phyloP scores from a whole-genome alignment of 345 rosid genomes.

The Citrus trifoliata region DNA sequence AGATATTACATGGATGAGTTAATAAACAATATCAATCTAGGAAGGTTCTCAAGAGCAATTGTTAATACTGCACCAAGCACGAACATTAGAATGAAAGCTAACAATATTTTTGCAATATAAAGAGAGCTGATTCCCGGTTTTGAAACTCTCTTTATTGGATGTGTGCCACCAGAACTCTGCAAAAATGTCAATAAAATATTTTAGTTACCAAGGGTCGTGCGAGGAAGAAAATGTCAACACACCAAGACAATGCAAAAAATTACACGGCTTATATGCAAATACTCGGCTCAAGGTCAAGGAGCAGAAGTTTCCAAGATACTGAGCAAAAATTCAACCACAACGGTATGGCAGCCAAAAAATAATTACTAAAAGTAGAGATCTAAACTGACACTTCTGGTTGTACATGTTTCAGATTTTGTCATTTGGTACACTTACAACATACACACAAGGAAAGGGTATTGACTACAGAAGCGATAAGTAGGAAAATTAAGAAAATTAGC shows the following conservation, averaged over 20 bases:
- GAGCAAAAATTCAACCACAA: background rate
- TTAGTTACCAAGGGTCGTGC: background rate
- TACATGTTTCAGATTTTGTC: background rate
- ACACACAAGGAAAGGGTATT: background rate
- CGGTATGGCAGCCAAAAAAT: background rate
- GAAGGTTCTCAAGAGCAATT: constrained; percentile 80
- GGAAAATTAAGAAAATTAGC: background rate
- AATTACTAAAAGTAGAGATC: background rate
- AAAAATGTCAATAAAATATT: constrained; percentile 1
- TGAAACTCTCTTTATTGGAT: constrained; percentile 4
- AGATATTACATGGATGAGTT: constrained; percentile 38
- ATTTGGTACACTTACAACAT: background rate
- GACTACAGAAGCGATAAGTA: background rate
- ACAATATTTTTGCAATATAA: constrained; percentile 54
- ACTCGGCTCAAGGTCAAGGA: background rate
- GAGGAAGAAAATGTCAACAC: background rate
- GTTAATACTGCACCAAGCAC: constrained; percentile 63
- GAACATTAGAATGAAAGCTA: constrained; percentile 67
- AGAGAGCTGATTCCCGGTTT: constrained; percentile 17
- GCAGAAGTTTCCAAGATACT: background rate
- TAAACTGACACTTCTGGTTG: background rate
- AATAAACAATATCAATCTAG: constrained; percentile 42
- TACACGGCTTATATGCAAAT: background rate
- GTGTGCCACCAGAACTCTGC: constrained; percentile 34
- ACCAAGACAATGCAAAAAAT: background rate